These are phyloP conservation scores for Aspergillus novoparasiticus DNA, from an alignment of 2,329 filamentous ascomycete species.

Conservation along the genomic window DNA sequence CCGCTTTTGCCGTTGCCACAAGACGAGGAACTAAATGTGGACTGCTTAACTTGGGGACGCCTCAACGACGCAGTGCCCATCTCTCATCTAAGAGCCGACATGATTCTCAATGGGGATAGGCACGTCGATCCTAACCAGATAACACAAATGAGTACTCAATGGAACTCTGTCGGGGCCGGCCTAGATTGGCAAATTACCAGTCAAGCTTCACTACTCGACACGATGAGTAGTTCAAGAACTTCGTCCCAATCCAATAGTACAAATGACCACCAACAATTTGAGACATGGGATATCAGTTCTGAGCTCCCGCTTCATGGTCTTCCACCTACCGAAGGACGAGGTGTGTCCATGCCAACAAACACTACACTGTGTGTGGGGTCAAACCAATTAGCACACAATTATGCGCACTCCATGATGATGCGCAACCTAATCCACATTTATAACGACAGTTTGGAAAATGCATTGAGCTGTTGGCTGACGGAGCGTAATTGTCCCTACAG, in stretches of 20 bases:
- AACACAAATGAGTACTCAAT: not conserved
- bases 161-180: not conserved
- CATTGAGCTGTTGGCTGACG: not conserved
- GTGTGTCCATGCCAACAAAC: not conserved
- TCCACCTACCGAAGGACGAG: not conserved
- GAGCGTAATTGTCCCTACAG: not conserved
- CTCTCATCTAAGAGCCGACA: not conserved
- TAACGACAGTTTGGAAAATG: not conserved
- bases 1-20: not conserved
- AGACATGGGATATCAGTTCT: not conserved
- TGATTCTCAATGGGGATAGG: not conserved
- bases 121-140: not conserved
- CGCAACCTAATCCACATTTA: not conserved
- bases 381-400: not conserved
- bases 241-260: not conserved
- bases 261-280: fast-evolving
- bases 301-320: not conserved
- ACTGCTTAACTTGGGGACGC: not conserved
- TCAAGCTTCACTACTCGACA: not conserved
- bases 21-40: not conserved
- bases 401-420: not conserved
- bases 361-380: not conserved
- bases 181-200: not conserved
- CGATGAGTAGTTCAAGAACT: not conserved
- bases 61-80: not conserved